Evolutionary conservation across 495 filamentous ascomycete species (phyloP), one percentile per base, ranked within the genome.

Genomic region (Elaphomyces granulatus): DNA sequence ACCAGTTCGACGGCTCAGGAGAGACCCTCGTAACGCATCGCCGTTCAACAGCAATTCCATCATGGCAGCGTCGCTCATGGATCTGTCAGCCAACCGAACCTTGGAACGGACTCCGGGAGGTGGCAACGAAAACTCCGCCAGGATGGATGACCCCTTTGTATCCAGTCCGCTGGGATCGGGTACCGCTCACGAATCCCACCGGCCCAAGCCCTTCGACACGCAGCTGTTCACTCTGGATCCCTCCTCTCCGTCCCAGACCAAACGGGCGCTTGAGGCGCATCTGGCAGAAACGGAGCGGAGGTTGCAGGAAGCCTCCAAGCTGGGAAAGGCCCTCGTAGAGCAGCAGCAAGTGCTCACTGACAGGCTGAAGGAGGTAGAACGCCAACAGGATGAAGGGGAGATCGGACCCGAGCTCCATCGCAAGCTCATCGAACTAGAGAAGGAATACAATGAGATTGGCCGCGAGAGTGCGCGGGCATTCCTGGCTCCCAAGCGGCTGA

Each of bases 381-480:
- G 75, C 48, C 69, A 83, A 46, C 72, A 90, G 51, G 72, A 75
- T 46, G 81, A 86, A 33, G 68, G 74, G n/a, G 82, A 92, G 45
- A 79, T 96, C 41, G 79, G 77, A 6, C 80, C 83, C 1, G 87
- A 94, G 38, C 57, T 96, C 49, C 77, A 81, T 10, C 77, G 80
- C 57, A 87, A 81, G 55, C 66, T 98, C 20, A 70, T 75, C 8
- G 88, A 93, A 40, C 69, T 96, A 49, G 90, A 98, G 53, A 80
- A 74, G 55, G 92, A 95, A 45, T 96, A 92, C 57, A 90, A 90
- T 57, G 90, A 96, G 45, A 83, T 95, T 34, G 87, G 87, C 20
- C 73, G 80, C 38, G 87, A 96, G 52, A 87, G 81, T 15, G 82
- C 87, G 33, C 75, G 88, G 36, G 86, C 85, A 4, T 87, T 94